Evolutionary conservation across 345 rosid species (phyloP).

Genomic region (Balakata baccata): DNA sequence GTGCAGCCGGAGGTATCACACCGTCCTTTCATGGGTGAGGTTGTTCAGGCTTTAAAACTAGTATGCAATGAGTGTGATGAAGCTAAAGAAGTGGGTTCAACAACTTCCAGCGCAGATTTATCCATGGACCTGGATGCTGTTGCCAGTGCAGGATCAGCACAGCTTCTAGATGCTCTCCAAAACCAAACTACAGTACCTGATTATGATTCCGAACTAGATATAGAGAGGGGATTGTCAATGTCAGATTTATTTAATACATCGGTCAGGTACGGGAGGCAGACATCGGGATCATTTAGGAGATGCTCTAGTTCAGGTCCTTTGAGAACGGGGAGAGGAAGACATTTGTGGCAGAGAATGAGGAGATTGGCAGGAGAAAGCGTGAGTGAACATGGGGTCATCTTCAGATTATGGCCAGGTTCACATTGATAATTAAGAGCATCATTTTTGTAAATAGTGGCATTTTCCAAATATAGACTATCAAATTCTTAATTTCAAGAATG

Average conservation of each 20-base stretch:
- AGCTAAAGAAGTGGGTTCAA: constrained; percentile 59
- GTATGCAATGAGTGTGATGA: constrained; percentile 85
- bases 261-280: constrained; percentile 35
- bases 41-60: constrained; percentile 91
- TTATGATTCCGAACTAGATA: constrained; percentile 56
- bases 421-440: constrained; percentile 32
- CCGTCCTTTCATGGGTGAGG: constrained; percentile 99
- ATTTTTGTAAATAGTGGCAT: constrained; percentile 22
- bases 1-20: constrained; percentile 94
- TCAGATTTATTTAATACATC: constrained; percentile 52
- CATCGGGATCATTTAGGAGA: constrained; percentile 49
- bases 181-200: constrained; percentile 32
- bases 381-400: constrained; percentile 56
- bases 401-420: constrained; percentile 55
- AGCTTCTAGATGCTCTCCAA: constrained; percentile 33
- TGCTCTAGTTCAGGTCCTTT: constrained; percentile 72
- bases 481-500: not conserved
- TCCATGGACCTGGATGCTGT: constrained; percentile 46
- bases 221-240: constrained; percentile 56
- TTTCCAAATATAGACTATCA: not conserved
- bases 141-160: constrained; percentile 47
- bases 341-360: constrained; percentile 61
- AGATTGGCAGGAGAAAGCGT: constrained; percentile 58
- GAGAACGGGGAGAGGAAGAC: constrained; percentile 46
- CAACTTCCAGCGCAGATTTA: constrained; percentile 45